These are phyloP conservation scores for Chaetomium strumarium DNA, from an alignment of 2,329 filamentous ascomycete genomes.

Conservation along the genomic window DNA sequence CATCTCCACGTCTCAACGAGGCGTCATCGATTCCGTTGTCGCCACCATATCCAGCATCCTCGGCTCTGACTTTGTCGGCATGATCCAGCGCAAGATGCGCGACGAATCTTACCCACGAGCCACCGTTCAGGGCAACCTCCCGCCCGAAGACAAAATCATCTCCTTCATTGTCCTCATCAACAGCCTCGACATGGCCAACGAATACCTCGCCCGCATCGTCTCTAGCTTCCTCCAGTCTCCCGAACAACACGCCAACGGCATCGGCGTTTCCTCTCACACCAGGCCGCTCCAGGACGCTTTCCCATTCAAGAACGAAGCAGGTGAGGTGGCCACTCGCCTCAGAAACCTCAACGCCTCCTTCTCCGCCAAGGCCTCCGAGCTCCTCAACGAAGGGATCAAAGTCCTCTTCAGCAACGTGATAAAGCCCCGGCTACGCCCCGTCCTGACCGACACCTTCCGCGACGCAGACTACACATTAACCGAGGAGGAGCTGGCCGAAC, in stretches of 20 bases:
- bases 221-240: slow-evolving; percentile 51
- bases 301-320: slow-evolving; percentile 71
- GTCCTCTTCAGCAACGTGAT: slow-evolving; percentile 85
- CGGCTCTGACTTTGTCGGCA: slow-evolving; percentile 84
- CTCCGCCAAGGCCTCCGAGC: slow-evolving; percentile 68
- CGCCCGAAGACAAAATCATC: slow-evolving; percentile 82
- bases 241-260: slow-evolving; percentile 31
- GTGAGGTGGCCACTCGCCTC: slow-evolving; percentile 62
- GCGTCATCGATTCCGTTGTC: slow-evolving; percentile 70
- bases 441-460: slow-evolving; percentile 83
- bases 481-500: slow-evolving; percentile 54
- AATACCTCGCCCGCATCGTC: slow-evolving; percentile 86
- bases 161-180: slow-evolving; percentile 91
- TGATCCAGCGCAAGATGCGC: slow-evolving; percentile 96
- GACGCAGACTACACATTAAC: slow-evolving; percentile 79
- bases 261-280: slow-evolving; percentile 28
- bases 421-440: slow-evolving; percentile 74
- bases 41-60: slow-evolving; percentile 76
- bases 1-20: slow-evolving; percentile 75
- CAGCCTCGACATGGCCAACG: slow-evolving; percentile 85
- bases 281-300: slow-evolving; percentile 59
- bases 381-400: slow-evolving; percentile 76
- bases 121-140: slow-evolving; percentile 69
- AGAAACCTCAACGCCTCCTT: slow-evolving; percentile 66
- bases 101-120: slow-evolving; percentile 89